These are phyloP conservation scores for Saccharum hybrid DNA, from an alignment of 202 grass and related monocot genomes.

Conservation along the genomic window DNA sequence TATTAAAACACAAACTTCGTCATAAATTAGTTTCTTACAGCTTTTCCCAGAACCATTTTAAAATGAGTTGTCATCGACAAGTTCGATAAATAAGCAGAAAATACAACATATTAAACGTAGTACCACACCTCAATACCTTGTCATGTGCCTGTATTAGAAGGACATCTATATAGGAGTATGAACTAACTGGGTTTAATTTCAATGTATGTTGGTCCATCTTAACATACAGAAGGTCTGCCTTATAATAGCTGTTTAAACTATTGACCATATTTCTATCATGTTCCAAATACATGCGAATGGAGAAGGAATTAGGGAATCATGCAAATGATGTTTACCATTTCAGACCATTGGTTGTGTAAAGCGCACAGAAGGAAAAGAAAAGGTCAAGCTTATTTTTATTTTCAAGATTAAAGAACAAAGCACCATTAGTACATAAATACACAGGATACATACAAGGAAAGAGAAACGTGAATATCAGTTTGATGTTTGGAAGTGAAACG, in stretches of 20 bases:
- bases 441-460: neutral
- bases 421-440: neutral
- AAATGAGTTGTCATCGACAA: neutral
- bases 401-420: neutral
- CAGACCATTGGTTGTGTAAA: conserved; percentile 3
- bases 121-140: neutral
- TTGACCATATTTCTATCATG: neutral
- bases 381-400: neutral
- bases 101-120: neutral
- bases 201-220: neutral
- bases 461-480: conserved; percentile 21
- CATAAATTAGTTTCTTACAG: conserved; percentile 6
- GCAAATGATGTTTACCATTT: neutral
- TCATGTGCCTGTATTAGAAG: neutral
- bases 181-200: neutral
- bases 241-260: conserved; percentile 8
- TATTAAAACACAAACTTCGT: conserved; percentile 17
- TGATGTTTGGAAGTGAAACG: conserved; percentile 14
- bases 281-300: neutral
- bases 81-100: conserved; percentile 3
- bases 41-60: neutral
- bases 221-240: neutral
- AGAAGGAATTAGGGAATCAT: neutral
- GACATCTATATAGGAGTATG: neutral
- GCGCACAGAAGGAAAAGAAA: conserved; percentile 11